phyloP scores from a whole-genome alignment of 192 early-diverging fungal species.

The Podila minutissima region DNA sequence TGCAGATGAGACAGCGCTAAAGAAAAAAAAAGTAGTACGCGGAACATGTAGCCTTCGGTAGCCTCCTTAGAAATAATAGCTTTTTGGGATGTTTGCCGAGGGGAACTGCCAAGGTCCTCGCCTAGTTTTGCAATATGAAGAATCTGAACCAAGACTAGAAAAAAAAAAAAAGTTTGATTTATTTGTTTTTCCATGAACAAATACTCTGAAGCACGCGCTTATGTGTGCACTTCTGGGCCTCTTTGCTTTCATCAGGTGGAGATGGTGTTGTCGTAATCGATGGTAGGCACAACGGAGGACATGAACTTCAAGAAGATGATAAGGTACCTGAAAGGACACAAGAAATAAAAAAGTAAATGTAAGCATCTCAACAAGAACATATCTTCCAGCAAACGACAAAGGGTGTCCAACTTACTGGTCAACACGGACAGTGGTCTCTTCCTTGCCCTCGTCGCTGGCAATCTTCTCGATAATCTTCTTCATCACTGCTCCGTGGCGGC shows the following conservation, averaged over 20 bases:
- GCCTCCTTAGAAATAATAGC: too few species aligned
- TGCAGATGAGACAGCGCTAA: too few species aligned
- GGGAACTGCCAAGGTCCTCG: too few species aligned
- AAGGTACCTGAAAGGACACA: conserved; percentile 66
- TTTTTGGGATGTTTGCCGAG: too few species aligned
- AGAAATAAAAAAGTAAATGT: background rate
- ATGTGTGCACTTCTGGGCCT: background rate
- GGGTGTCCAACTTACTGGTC: conserved; percentile 77
- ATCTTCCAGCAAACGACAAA: background rate
- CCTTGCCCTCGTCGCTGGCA: conserved; percentile 69
- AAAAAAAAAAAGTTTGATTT: too few species aligned
- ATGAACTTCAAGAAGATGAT: conserved; percentile 98
- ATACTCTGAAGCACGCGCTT: background rate
- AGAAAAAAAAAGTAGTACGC: too few species aligned
- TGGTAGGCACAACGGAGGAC: conserved; percentile 94
- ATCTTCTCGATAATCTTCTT: conserved; percentile 92
- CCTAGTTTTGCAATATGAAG: too few species aligned
- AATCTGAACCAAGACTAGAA: too few species aligned
- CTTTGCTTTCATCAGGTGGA: conserved; percentile 61
- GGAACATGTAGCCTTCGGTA: too few species aligned
- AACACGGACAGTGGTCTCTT: conserved; percentile 77
- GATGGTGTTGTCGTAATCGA: conserved; percentile 98
- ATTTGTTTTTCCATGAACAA: too few species aligned
- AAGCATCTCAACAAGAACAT: background rate
- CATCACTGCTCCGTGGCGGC: conserved; percentile 98